Evolutionary conservation across 768 basidiomycete genomes (phyloP), one percentile per base, ranked within the genome.

Genomic region (Lepiota subincarnata): DNA sequence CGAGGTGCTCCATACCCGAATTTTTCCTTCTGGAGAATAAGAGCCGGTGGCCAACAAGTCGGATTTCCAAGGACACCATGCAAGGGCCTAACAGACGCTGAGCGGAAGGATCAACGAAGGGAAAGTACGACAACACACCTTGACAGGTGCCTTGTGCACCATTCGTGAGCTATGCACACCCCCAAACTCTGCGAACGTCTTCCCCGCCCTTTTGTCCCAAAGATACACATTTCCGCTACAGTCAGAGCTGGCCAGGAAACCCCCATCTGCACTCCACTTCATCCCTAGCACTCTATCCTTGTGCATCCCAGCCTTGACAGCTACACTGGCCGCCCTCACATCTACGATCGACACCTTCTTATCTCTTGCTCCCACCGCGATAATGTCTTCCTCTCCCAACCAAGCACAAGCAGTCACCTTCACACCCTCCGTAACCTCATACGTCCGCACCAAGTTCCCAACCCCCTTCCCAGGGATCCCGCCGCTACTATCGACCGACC

Each of bases 51-150:
- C 90, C 45, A 94, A 78, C 3, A 92, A 73, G 8, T 84, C 83
- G 0, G 82, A 75, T 63, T 88, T 83, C 92, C 92, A 94, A 0
- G 90, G 87, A 59, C 87, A 92, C 87, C 92, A 95, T 0, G 88
- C 84, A 46, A 95, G 73, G 0, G 90, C 89, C 87, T 89, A 57
- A 18, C 44, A 22, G 43, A 54, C 16, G 35, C 18, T 2, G 49
- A n/a, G 40, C 6, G 56, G 52, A 24, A 14, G 37, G 18, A 45
- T 38, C n/a, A n/a, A 45, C 22, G 8, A 47, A 18, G 24, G 19
- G 22, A 28, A 36, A 38, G 36, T 39, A 52, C 2, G 40, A 53
- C 18, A 26, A 65, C 72, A 46, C 59, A 82, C 82, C 59, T 77
- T 76, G 39, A 84, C 72, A 0, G 81, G 78, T 13, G 80, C 78